Conservation (phyloP, 2,329 filamentous ascomycete species). For the Paraphaeosphaeria minitans region DNA sequence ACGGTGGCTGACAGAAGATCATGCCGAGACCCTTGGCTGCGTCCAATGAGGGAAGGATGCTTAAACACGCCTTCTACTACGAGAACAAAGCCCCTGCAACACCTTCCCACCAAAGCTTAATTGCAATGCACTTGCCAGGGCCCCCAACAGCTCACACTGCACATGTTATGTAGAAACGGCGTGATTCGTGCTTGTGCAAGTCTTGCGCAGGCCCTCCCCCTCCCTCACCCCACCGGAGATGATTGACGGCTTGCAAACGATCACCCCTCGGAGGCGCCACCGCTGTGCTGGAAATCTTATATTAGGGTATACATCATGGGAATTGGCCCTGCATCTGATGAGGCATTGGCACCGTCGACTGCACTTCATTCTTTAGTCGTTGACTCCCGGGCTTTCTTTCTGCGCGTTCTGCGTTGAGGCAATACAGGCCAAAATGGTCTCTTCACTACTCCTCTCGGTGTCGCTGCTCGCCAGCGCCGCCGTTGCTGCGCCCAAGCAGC, state of each 20-base stretch:
- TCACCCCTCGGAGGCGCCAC: background rate
- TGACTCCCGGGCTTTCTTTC: background rate
- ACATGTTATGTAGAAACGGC: background rate
- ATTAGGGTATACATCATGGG: background rate
- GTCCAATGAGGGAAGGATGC: background rate
- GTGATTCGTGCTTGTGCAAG: background rate
- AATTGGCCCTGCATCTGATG: background rate
- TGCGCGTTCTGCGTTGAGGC: background rate
- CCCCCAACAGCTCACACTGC: background rate
- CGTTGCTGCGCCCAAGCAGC: background rate
- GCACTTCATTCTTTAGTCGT: background rate
- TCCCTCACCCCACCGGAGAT: background rate
- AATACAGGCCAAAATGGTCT: conserved; percentile 10
- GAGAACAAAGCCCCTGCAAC: conserved; percentile 1
- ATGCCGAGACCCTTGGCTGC: background rate
- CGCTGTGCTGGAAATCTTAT: background rate
- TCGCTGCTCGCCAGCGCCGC: conserved; percentile 12
- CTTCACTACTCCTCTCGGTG: conserved; percentile 18
- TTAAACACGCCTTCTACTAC: background rate
- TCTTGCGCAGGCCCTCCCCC: too few species aligned
- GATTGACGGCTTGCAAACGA: background rate
- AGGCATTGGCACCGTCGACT: background rate
- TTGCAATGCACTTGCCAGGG: background rate
- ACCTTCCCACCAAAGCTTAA: conserved; percentile 11
- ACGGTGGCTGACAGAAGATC: background rate